Base-by-base conservation (phyloP, 228 moss, liverwort and hornwort species). In the Sphagnum fallax region DNA sequence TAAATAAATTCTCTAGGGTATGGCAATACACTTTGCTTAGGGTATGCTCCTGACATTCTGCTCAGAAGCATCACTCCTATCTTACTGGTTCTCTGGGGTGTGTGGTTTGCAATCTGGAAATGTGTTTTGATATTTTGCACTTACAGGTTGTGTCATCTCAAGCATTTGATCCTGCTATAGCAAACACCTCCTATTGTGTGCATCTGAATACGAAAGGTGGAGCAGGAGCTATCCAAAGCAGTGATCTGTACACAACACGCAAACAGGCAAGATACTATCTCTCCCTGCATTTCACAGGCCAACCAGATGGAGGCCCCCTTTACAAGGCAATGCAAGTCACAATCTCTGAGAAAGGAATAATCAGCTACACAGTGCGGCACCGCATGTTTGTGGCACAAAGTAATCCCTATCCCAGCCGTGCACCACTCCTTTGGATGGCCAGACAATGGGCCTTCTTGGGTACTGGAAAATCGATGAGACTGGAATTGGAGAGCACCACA, bases 241-340 rank as follows among this genome's bases (percentile, higher is more conserved):
- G 16, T 8, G 11, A 16, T 15, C n/a, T 62, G 4, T 16, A 16
- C 62, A 16, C 62, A 32, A 16, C 47, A 8, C 62, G 62, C 62
- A 62, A 62, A 8, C 16, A 62, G 62, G 62, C 62, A 16, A 14
- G 60, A 61, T 61, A 61, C 12, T 61, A 62, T 62, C 6, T 62
- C 62, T 62, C 62, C 62, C 62, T 62, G 5, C 62, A 47, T 8
- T 62, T 62, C 9, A 47, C 62, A 62, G 62, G 62, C 16, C 3
- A 62, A 16, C 62, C 62, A 15, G 62, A 62, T 62, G 62, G 62
- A 62, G 62, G 62, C 62, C 62, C 61, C n/a, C 62, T 62, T 15
- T 62, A 62, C 62, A 12, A 32, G 62, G 62, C 47, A 47, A 62
- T 62, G 61, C 61, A 62, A 15, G 47, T 62, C 7, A 16, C 62